These are phyloP conservation scores for Globisporangium ultimum DNA, from an alignment of 352 stramenopile species.

Conservation along the genomic window DNA sequence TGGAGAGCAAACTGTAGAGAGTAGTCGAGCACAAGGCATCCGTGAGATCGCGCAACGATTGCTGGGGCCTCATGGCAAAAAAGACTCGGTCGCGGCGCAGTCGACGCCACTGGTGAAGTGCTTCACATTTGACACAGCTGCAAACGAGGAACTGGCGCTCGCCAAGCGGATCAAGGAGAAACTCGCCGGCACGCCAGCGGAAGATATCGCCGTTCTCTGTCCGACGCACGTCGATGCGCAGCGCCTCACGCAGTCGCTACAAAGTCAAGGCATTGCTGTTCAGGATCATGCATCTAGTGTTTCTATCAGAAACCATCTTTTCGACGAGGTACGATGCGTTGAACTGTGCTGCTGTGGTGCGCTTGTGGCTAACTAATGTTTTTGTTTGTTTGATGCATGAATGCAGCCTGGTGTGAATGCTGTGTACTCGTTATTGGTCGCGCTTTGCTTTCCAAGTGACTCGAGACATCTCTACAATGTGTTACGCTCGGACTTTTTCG, in stretches of 20 bases:
- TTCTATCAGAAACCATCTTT: slow-evolving; percentile 13
- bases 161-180: slow-evolving; percentile 9
- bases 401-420: slow-evolving; percentile 49
- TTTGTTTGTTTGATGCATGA: neutral
- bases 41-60: slow-evolving; percentile 6
- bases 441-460: slow-evolving; percentile 61
- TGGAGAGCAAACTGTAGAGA: neutral
- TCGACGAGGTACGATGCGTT: slow-evolving; percentile 18
- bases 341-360: no score
- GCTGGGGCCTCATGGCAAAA: neutral
- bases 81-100: neutral
- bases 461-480: slow-evolving; percentile 78
- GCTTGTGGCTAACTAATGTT: neutral
- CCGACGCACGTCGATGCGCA: slow-evolving; percentile 34
- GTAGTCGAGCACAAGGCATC: slow-evolving; percentile 4
- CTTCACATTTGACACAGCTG: slow-evolving; percentile 14
- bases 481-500: slow-evolving; percentile 58
- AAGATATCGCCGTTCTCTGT: slow-evolving; percentile 28
- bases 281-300: slow-evolving; percentile 3
- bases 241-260: slow-evolving; percentile 31
- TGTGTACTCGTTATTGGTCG: slow-evolving; percentile 65
- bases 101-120: slow-evolving; percentile 9
- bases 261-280: slow-evolving; percentile 30
- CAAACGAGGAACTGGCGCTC: slow-evolving; percentile 19
- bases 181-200: slow-evolving; percentile 3